Evolutionary conservation across 805 yeast species (phyloP), one percentile per base, ranked within the genome.

Genomic region (Sungouiozyma ichnusensis): DNA sequence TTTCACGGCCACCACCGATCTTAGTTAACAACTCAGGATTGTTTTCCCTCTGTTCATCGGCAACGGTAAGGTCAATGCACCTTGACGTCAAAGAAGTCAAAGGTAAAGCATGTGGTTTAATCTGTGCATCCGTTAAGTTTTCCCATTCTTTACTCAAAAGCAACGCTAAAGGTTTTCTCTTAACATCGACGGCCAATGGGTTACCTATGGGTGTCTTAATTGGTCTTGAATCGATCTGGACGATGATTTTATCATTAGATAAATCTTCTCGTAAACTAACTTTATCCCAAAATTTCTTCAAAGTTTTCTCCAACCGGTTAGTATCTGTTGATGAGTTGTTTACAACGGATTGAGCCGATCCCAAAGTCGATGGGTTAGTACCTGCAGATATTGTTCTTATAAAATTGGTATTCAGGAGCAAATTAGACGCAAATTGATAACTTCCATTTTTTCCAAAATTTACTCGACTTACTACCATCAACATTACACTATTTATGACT

Each of bases 111-210:
- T 44, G 32, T 55, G 82, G 85, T 15, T 87, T 81, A 53, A 88
- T 75, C 37, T 74, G 67, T 46, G 80, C 69, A 44, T 72, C 71
- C 2, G 90, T 74, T 43, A 92, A 65, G 34, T 74, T 73, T 43
- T 76, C 71, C 98, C 98, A 92, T 64, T 92, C 99, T 54, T 85
- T 85, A 33, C 78, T 78, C 32, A 92, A 67, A 52, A 90, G 62
- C 48, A 78, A 69, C 0, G 96, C 96, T 48, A 92, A 66, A 8
- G 76, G 64, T 45, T 66, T 65, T 54, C 81, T 79, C 6, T 64
- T 47, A 19, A 58, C 54, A 3, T 95, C 94, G 13, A 92, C 63
- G 1, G 75, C 63, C 39, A 92, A 62, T 18, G 74, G 71, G 58
- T 78, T 71, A 2, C 97, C 97, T 40, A 78, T 62, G 0, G 97